These are phyloP conservation scores for Pachyrhizus erosus DNA, from an alignment of 306 rosid genomes.

Conservation along the genomic window DNA sequence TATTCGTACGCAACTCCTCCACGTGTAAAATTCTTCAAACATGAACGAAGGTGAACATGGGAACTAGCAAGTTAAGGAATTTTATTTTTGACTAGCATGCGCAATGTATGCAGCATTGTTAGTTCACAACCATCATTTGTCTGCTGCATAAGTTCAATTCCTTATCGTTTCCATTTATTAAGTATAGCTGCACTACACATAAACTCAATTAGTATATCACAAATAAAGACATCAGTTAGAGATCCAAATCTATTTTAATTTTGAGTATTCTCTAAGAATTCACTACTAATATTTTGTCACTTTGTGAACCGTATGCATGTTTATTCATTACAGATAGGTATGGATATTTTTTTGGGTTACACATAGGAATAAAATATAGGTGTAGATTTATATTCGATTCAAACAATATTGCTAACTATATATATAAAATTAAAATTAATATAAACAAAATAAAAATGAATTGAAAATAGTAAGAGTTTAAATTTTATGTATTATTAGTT, in stretches of 20 bases:
- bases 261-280: background rate
- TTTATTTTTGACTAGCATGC: background rate
- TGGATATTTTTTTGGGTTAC: background rate
- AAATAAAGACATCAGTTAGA: background rate
- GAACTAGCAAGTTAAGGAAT: background rate
- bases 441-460: background rate
- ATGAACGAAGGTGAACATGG: background rate
- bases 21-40: conserved; percentile 22
- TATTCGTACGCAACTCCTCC: background rate
- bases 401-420: background rate
- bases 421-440: background rate
- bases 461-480: background rate
- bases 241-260: background rate
- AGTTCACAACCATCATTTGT: background rate
- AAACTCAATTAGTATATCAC: background rate
- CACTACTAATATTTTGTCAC: background rate
- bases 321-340: background rate
- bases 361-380: background rate
- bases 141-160: background rate
- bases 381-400: background rate
- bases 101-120: conserved; percentile 2
- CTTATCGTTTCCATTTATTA: background rate
- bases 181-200: background rate
- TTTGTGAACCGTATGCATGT: background rate
- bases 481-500: no score